Percentiles rank a stretch among this genome's conserved stretches.
Conservation (phyloP, 75 land plant species). For the Azolla pinnata region DNA sequence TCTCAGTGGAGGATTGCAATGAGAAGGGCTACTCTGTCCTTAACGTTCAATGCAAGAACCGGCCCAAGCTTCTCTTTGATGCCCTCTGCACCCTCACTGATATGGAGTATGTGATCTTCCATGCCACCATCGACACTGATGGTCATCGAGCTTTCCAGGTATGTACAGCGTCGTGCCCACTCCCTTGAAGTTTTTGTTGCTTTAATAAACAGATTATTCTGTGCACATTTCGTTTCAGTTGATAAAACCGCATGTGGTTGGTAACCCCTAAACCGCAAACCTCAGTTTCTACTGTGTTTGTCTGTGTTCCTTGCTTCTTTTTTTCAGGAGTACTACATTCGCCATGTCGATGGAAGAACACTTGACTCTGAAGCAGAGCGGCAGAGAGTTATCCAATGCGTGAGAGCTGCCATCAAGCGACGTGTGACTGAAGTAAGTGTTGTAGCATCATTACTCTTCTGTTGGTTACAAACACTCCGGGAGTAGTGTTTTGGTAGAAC, state of each 20-base stretch:
- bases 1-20: slow-evolving; percentile 43
- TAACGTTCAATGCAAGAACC: slow-evolving; percentile 50
- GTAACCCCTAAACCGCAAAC: too few species aligned
- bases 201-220: neutral
- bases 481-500: too few species aligned
- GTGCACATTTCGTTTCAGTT: too few species aligned
- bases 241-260: too few species aligned
- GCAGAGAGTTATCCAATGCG: slow-evolving; percentile 46
- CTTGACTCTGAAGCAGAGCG: slow-evolving; percentile 49
- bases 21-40: slow-evolving; percentile 74
- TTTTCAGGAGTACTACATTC: slow-evolving; percentile 80
- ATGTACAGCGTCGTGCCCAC: too few species aligned
- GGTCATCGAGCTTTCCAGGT: slow-evolving; percentile 59
- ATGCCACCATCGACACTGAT: slow-evolving; percentile 48
- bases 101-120: slow-evolving; percentile 80
- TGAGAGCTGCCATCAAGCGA: slow-evolving; percentile 78
- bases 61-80: slow-evolving; percentile 79
- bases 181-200: neutral
- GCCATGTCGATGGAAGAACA: slow-evolving; percentile 61
- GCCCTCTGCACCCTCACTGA: slow-evolving; percentile 85
- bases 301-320: too few species aligned
- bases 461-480: too few species aligned
- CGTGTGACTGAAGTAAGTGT: slow-evolving; percentile 59
- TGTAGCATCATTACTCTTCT: neutral
- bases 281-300: too few species aligned